Conservation (phyloP, 2,329 filamentous ascomycete species). For the Aspergillus carbonarius region DNA sequence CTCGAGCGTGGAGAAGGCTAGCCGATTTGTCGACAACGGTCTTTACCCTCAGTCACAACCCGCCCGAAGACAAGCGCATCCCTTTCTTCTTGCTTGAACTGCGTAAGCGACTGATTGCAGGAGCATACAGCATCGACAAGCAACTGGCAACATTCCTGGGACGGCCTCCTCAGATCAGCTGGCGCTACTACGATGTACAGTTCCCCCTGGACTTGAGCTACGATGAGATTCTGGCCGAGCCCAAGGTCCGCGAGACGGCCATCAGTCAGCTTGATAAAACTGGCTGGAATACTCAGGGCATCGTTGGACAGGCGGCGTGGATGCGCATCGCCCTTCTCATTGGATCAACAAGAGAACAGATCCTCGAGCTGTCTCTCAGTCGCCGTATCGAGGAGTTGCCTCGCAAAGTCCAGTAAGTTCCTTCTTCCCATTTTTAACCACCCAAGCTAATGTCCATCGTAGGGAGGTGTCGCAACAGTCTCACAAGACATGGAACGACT, state of each 20-base stretch:
- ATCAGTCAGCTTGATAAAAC: slow-evolving; percentile 6
- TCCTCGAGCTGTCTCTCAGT: slow-evolving; percentile 11
- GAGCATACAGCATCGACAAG: slow-evolving; percentile 7
- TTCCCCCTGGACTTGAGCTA: slow-evolving; percentile 5
- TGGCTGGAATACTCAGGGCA: slow-evolving; percentile 5
- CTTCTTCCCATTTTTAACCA: neutral
- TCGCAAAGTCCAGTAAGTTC: slow-evolving; percentile 18
- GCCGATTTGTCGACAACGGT: slow-evolving; percentile 46
- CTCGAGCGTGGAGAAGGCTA: slow-evolving; percentile 45
- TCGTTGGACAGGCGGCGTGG: slow-evolving; percentile 4
- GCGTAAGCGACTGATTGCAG: slow-evolving; percentile 1
- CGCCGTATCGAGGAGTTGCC: slow-evolving; percentile 17
- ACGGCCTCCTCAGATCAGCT: slow-evolving; percentile 5
- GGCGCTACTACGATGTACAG: slow-evolving; percentile 8
- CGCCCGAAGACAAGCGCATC: slow-evolving; percentile 27
- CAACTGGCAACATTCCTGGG: slow-evolving; percentile 5
- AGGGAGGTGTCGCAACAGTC: slow-evolving; percentile 20
- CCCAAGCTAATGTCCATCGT: neutral
- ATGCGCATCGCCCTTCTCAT: slow-evolving; percentile 6
- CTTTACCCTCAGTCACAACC: slow-evolving; percentile 47
- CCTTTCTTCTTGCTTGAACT: slow-evolving; percentile 6
- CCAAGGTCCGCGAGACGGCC: slow-evolving; percentile 1
- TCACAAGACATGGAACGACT: slow-evolving; percentile 10
- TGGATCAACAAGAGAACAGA: slow-evolving; percentile 3
- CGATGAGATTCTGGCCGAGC: slow-evolving; percentile 4